These are phyloP conservation scores for Serendipita sp. DNA, from an alignment of 768 basidiomycete species.

Conservation along the genomic window DNA sequence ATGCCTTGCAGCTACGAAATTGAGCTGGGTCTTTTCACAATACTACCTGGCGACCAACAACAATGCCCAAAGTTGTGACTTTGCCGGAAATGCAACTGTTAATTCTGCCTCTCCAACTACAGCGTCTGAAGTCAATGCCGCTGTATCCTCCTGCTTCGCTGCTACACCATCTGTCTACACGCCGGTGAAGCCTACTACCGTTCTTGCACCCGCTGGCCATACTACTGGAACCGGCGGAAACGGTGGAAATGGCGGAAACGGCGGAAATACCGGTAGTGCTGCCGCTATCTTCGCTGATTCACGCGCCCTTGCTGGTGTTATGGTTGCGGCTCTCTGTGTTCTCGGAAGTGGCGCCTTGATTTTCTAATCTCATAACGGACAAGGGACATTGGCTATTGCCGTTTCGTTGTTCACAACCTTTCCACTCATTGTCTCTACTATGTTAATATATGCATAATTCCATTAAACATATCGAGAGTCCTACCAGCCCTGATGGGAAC, in stretches of 20 bases:
- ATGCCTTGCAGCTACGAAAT: conserved; percentile 40
- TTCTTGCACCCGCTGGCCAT: neutral
- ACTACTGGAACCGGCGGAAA: neutral
- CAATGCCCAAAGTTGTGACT: conserved; percentile 50
- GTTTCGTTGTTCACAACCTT: neutral
- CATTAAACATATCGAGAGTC: no score
- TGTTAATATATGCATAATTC: neutral
- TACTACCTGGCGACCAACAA: conserved; percentile 52
- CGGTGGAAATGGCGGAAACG: neutral
- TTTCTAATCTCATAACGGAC: neutral
- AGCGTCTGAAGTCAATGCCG: conserved; percentile 33
- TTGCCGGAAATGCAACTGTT: conserved; percentile 70
- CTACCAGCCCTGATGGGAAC: neutral
- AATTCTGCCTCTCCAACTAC: conserved; percentile 37
- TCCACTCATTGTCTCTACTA: neutral
- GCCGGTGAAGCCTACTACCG: conserved; percentile 26
- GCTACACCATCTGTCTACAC: conserved; percentile 46
- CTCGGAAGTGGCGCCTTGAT: neutral
- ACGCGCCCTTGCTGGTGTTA: neutral
- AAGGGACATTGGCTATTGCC: neutral
- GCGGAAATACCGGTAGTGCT: neutral
- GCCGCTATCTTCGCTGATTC: neutral
- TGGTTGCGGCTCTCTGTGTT: neutral
- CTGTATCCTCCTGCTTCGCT: conserved; percentile 49
- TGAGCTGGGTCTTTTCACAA: conserved; percentile 68